Base-by-base conservation (phyloP, 495 filamentous ascomycete genomes). In the Penicillium simplicissimum region DNA sequence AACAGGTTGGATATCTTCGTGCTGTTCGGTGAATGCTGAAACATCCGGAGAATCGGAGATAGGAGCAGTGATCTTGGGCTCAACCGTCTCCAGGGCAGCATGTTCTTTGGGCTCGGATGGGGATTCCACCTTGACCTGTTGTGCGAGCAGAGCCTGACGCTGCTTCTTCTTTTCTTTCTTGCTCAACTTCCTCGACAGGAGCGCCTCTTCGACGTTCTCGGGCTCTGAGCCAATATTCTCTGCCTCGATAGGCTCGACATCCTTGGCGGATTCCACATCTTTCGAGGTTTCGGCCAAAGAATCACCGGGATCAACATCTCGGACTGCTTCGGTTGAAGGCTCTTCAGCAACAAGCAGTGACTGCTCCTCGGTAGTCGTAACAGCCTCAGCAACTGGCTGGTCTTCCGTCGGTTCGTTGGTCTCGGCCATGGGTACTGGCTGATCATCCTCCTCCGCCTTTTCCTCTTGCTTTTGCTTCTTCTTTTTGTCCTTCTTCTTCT, bases 121-220 rank as follows among this genome's bases (percentile, higher is more conserved):
- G n/a, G 43, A 33, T n/a, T 66, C 58, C 14, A 57, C 40, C 4
- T 52, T 51, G 23, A 56, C 55, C 54, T 71, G 48, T 35, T 52
- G 65, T 7, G 56, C 57, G 59, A 60, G 49, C 33, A 63, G 28
- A 7, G 48, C 35, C 52, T 64, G 49, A 28, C 66, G 68, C 36
- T 73, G 61, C 38, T 74, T 70, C 45, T 73, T 73, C 62, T 69
- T 72, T 23, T 76, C 66, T 52, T 75, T 76, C 57, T 77, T 69
- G 61, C 68, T 70, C 65, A 64, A 33, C 28, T 71, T 68, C 55
- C 64, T 67, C n/a, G 60, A 62, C 6, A 66, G 47, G 34, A 57
- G 14, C 42, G 67, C 36, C 2, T 58, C 34, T 53, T 67, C 60
- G 8, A 47, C n/a, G 38, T 57, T 42, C 52, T 66, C 66, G 10